Base-by-base conservation (phyloP, 164 flowering plant species). In the Kalanchoe fedtschenkoi region DNA sequence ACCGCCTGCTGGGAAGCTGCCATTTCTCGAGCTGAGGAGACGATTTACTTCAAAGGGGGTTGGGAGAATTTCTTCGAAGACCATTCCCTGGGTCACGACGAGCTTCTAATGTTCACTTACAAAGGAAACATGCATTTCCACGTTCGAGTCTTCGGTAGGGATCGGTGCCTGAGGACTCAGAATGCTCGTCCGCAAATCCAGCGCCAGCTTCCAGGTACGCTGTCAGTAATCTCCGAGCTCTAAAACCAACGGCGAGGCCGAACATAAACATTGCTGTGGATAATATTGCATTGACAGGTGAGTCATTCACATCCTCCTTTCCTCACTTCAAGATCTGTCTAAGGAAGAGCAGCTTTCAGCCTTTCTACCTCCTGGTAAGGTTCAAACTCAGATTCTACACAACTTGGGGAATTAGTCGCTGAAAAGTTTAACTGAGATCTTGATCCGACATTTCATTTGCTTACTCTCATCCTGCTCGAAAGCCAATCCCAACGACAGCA, bases 41-140 rank as follows among this genome's bases (percentile, higher is more conserved):
- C 30, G 10, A 47, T 47, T 0, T 47, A 24, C 17, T 60, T 60
- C 30, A 15, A 26, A 8, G 43, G 43, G 8, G 62, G 44, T 22
- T 60, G 62, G 62, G 43, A 60, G 19, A 60, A 37, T 15, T 60
- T 60, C 43, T 22, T 60, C 30, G 35, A 34, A 60, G 44, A 60
- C 30, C 39, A 60, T 21, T 34, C 62, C 6, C 9, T 60, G 15
- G 30, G 32, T 35, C 6, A 21, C 28, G 44, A 16, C 4, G 43
- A 60, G 29, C 30, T 60, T 26, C 14, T 60, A 60, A 26, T 34
- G 10, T 60, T 60, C 43, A 24, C 17, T 26, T 60, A 60, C 62
- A 35, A 60, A 35, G 62, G 62, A 8, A 24, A 22, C 29, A 47
- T 47, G 55, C 29, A 24, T 16, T 47, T 47, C 11, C 55, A 24